Evolutionary conservation across 148 eudicot genomes (phyloP).

Genomic region (Fagopyrum homotropicum): DNA sequence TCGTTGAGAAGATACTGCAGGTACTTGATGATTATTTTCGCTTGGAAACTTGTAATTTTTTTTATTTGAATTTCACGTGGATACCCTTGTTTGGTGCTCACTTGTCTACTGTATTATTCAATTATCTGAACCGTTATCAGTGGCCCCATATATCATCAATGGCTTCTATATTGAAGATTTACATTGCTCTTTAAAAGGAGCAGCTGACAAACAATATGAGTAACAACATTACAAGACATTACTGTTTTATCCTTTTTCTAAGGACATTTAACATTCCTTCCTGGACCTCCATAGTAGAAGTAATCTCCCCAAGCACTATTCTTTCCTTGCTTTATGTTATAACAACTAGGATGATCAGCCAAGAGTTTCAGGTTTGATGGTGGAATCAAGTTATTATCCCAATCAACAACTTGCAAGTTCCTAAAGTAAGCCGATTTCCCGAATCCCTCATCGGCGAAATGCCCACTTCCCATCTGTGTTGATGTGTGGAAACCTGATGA

Average conservation of each 20-base stretch:
- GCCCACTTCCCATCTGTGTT: conserved; percentile 98
- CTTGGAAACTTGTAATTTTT: neutral
- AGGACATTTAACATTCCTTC: conserved; percentile 69
- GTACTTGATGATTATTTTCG: too few relatives aligned
- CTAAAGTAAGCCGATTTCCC: conserved; percentile 90
- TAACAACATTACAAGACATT: neutral
- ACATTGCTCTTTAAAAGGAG: neutral
- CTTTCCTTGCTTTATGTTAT: conserved; percentile 71
- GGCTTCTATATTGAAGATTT: conserved; percentile 4
- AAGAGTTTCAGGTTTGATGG: conserved; percentile 55
- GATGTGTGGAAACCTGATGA: conserved; percentile 80
- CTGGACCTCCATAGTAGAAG: conserved; percentile 97
- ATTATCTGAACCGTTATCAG: neutral
- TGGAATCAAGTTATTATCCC: conserved; percentile 91
- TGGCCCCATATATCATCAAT: neutral
- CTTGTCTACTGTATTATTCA: neutral
- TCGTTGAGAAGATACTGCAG: too few relatives aligned
- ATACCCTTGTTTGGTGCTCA: neutral
- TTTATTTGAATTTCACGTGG: neutral
- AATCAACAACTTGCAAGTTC: conserved; percentile 81
- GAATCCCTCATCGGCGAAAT: conserved; percentile 80
- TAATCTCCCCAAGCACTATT: conserved; percentile 85
- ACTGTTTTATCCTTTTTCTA: neutral
- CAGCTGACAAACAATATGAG: neutral
- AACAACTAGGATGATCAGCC: conserved; percentile 94